Evolutionary conservation across 306 rosid species (phyloP), one percentile per base, ranked within the genome.

Genomic region (Trichosanthes truncata): DNA sequence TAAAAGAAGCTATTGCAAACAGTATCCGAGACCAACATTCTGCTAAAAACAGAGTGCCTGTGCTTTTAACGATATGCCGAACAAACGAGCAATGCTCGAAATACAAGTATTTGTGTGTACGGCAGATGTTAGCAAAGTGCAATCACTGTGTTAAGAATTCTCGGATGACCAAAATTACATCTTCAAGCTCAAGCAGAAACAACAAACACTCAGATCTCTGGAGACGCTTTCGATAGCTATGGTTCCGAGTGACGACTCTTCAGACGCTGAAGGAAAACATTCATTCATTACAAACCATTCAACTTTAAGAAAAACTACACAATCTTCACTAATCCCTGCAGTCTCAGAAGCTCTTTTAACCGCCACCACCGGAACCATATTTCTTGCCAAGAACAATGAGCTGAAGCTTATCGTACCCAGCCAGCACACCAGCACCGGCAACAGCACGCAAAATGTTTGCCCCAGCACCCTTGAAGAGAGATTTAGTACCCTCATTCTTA

Each of bases 371-470:
- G 9, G 98, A 94, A 36, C 98, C 97, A 8, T 94, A 94, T 81
- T 92, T 94, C 96, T 94, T 92, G 76, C 98, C 98, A 0, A 94
- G 82, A 80, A 94, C 4, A 61, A 94, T 1, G 15, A 89, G 87
- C 90, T 94, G 98, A 56, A 94, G 86, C 87, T 91, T 93, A 88
- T 91, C 97, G 45, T 91, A 91, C 62, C 98, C 97, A 80, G 97
- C 98, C 82, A 93, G 92, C 81, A 90, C 97, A 82, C 98, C 98
- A 69, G 98, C 98, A 77, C 95, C 97, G 1, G 98, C 98, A 80
- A 93, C 98, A 35, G 95, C 95, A 84, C 97, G 97, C 48, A 93
- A 68, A 56, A 93, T 91, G 89, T 91, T 93, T 35, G 93, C 98
- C 62, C 98, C 98, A 51, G 94, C 97, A 81, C 98, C 98, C 85